Evolutionary conservation across 768 basidiomycete species (phyloP).

Genomic region (Pleurotus cornucopiae): DNA sequence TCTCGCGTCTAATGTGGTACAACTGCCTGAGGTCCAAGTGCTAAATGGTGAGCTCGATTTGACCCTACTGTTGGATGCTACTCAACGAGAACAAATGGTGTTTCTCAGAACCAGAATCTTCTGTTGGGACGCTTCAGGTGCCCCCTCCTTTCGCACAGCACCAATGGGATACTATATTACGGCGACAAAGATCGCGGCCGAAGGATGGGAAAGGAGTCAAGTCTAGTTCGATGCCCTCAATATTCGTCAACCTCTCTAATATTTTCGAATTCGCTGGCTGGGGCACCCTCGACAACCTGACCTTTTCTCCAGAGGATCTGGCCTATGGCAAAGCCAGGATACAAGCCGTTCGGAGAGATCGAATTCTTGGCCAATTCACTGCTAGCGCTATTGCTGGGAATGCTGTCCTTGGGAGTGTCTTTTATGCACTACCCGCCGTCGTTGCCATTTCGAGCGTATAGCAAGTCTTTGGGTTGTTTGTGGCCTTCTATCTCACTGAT

Average conservation of each 20-base stretch:
- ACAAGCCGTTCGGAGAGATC: slow-evolving; percentile 23
- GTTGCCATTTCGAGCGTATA: slow-evolving; percentile 59
- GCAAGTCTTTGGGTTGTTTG: slow-evolving; percentile 31
- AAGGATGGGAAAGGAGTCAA: slow-evolving; percentile 39
- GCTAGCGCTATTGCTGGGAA: slow-evolving; percentile 68
- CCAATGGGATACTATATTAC: slow-evolving; percentile 53
- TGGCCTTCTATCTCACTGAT: background rate
- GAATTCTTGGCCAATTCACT: slow-evolving; percentile 56
- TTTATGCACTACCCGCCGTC: slow-evolving; percentile 67
- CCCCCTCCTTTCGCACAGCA: slow-evolving; percentile 44
- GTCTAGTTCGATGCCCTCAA: slow-evolving; percentile 41
- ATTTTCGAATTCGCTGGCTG: slow-evolving; percentile 74
- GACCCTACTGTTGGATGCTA: too few species aligned
- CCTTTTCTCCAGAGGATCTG: slow-evolving; percentile 40
- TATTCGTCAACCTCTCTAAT: slow-evolving; percentile 57
- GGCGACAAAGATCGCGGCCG: slow-evolving; percentile 52
- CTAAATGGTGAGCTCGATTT: too few species aligned
- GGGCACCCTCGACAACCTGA: slow-evolving; percentile 49
- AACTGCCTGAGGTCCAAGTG: too few species aligned
- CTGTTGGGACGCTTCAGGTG: too few species aligned
- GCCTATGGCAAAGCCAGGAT: slow-evolving; percentile 26
- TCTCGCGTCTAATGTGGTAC: too few species aligned
- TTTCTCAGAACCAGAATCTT: too few species aligned
- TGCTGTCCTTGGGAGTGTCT: slow-evolving; percentile 63
- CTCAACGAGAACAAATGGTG: too few species aligned